phyloP scores from a whole-genome alignment of 768 basidiomycete genomes.

The Cystobasidium onofrii region DNA sequence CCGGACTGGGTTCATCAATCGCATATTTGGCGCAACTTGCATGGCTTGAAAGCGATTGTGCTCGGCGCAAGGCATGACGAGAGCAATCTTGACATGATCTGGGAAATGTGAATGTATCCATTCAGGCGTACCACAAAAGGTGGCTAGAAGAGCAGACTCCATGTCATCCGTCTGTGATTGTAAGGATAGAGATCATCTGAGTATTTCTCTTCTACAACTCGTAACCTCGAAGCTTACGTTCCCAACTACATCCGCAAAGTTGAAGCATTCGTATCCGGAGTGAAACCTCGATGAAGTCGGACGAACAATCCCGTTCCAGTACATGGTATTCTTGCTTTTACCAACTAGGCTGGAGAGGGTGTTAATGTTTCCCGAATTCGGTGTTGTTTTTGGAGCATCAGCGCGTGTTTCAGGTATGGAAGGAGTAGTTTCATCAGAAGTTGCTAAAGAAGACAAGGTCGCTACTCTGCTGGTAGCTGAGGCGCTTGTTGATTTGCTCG shows the following conservation, averaged over 20 bases:
- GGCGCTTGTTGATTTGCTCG: background rate
- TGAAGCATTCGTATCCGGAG: conserved; percentile 12
- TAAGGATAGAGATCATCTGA: background rate
- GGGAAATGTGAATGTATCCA: conserved; percentile 30
- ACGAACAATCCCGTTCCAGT: conserved; percentile 11
- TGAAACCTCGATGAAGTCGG: conserved; percentile 5
- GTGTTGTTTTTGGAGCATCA: background rate
- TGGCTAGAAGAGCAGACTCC: conserved; percentile 21
- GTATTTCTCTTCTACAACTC: no score
- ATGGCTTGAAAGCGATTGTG: background rate
- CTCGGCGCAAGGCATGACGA: conserved; percentile 10
- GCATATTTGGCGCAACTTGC: conserved; percentile 19
- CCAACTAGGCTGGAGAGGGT: background rate
- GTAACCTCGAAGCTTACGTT: no score
- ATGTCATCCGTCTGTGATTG: conserved; percentile 8
- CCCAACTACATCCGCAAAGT: conserved; percentile 18
- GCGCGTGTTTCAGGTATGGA: background rate
- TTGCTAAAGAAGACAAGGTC: background rate
- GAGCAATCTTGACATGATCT: conserved; percentile 11
- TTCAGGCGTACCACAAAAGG: conserved; percentile 24
- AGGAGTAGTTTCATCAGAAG: background rate
- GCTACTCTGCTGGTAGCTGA: background rate
- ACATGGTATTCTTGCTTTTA: background rate
- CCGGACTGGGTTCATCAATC: conserved; percentile 12
- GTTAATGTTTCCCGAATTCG: background rate